Base-by-base conservation (phyloP, 805 yeast genomes). In the Kregervanrija fluxuum region DNA sequence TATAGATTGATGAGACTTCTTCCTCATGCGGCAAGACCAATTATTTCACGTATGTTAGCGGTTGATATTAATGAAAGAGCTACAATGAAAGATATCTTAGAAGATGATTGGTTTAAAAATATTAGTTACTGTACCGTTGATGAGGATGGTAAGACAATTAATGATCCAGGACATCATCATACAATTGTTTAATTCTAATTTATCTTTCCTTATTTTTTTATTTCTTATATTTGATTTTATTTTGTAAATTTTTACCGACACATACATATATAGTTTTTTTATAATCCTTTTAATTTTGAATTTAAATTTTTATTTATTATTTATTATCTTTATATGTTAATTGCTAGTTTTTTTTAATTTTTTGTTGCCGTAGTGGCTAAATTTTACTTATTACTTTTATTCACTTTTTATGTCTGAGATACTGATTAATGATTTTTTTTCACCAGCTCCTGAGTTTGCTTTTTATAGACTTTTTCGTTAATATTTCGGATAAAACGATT, bases 11-110 rank as follows among this genome's bases (percentile, higher is more conserved):
- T 85, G 82, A 75, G 95, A 64, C 66, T 85, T 41, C 65, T 85
- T 33, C 95, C 95, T 4, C 95, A 85, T 61, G 89, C 91, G 8
- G 69, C 93, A 12, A 74, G 95, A 62, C 93, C 91, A 11, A 68
- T 85, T 10, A 69, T 85, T 30, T 80, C 84, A 17, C 71, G 66
- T 47, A 83, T 85, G 80, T 64, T 85, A 28, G 71, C 71, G 42
- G 68, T 82, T 12, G 86, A 84, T 51, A 80, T 84, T 10, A 45
- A 47, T 1, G 67, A 72, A 46, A 73, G 95, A 55, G 86, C 89
- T 1, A 74, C 85, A 1, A 64, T 85, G 57, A 74, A 74, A 30
- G 89, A 83, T 31, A 74, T 85, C 9, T 66, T 80, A 48, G 64
- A 67, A 17, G 93, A 85, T 61, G 83, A 75, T 40, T 85, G 93